Evolutionary conservation across 208 protist species (phyloP).

Genomic region (Strigomonas oncopelti): DNA sequence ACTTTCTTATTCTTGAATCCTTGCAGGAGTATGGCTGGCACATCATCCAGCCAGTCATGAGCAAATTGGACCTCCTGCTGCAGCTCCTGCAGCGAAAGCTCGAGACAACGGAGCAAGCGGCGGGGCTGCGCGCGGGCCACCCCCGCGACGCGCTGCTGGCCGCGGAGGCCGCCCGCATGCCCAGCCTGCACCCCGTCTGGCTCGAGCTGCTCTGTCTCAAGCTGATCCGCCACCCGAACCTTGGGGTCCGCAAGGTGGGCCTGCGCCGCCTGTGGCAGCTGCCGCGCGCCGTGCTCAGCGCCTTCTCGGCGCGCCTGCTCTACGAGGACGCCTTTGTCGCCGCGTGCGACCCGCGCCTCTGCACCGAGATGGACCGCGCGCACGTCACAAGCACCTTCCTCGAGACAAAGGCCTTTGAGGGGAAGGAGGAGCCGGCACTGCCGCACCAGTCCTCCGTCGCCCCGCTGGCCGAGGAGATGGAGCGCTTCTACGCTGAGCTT

Average conservation of each 20-base stretch:
- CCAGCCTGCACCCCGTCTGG: slow-evolving; percentile 50
- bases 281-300: slow-evolving; percentile 33
- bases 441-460: slow-evolving; percentile 21
- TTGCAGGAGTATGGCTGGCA: slow-evolving; percentile 83
- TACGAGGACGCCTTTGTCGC: slow-evolving; percentile 44
- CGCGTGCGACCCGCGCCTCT: slow-evolving; percentile 59
- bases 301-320: slow-evolving; percentile 58
- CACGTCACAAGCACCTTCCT: slow-evolving; percentile 52
- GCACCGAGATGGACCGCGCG: slow-evolving; percentile 67
- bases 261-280: slow-evolving; percentile 60
- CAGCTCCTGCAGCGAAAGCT: slow-evolving; percentile 25
- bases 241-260: slow-evolving; percentile 66
- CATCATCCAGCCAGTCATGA: slow-evolving; percentile 71
- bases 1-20: slow-evolving; percentile 79
- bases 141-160: neutral
- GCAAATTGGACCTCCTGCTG: slow-evolving; percentile 64
- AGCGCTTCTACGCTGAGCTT: slow-evolving; percentile 62
- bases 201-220: slow-evolving; percentile 81
- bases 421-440: slow-evolving; percentile 43
- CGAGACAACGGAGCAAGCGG: neutral
- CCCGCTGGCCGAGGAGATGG: slow-evolving; percentile 61
- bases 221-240: slow-evolving; percentile 74
- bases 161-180: neutral
- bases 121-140: neutral
- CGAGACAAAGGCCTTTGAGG: slow-evolving; percentile 67